Percentiles rank a stretch among this genome's conserved stretches.
Conservation (phyloP, 257 asterid species). For the Fraxinus anomala region DNA sequence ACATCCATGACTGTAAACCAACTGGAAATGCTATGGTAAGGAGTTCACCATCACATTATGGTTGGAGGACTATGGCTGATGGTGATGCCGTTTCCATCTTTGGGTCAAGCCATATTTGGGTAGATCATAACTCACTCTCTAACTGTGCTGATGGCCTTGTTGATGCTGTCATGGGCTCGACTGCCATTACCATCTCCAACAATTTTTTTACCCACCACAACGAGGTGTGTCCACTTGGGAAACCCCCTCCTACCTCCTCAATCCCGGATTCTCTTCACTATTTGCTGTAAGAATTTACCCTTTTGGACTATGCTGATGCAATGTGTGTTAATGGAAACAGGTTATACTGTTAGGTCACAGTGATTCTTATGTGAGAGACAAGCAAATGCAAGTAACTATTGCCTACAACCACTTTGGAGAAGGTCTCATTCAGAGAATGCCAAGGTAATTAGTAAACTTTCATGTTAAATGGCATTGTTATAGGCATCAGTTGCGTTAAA, state of each 20-base stretch:
- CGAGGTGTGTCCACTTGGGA: slow-evolving; percentile 49
- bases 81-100: slow-evolving; percentile 88
- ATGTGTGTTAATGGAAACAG: slow-evolving; percentile 35
- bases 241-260: background rate
- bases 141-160: slow-evolving; percentile 94
- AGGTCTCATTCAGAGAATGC: slow-evolving; percentile 95
- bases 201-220: slow-evolving; percentile 86
- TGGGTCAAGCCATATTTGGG: slow-evolving; percentile 89
- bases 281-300: background rate
- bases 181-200: slow-evolving; percentile 86
- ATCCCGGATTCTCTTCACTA: background rate
- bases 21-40: slow-evolving; percentile 93
- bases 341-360: slow-evolving; percentile 91
- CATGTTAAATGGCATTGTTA: background rate
- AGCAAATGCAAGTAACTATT: slow-evolving; percentile 86
- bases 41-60: slow-evolving; percentile 80
- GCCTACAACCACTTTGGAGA: slow-evolving; percentile 94
- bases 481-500: background rate
- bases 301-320: background rate
- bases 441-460: slow-evolving; percentile 50
- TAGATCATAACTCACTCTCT: slow-evolving; percentile 85
- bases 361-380: slow-evolving; percentile 72
- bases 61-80: slow-evolving; percentile 96
- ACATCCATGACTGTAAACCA: slow-evolving; percentile 76
- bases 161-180: slow-evolving; percentile 93